phyloP scores from a whole-genome alignment of 2,329 filamentous ascomycete species.

The Microdochium bolleyi region DNA sequence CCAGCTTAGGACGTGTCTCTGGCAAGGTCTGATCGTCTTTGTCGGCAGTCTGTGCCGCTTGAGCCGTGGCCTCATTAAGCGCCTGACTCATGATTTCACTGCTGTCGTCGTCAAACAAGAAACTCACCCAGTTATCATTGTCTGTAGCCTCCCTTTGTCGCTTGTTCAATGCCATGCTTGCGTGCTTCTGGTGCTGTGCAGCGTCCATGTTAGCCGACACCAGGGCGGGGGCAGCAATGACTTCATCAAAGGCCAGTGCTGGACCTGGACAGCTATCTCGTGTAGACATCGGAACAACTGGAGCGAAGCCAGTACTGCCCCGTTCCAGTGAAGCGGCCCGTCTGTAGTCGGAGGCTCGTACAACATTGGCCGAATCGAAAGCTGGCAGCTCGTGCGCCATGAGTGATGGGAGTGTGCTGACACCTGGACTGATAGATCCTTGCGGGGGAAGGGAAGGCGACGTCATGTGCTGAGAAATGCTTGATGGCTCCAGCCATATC shows the following conservation, averaged over 20 bases:
- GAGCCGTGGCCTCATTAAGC: neutral
- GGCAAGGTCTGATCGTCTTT: neutral
- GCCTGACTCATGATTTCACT: neutral
- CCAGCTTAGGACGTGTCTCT: neutral
- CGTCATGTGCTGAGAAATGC: neutral
- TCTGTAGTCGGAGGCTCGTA: neutral
- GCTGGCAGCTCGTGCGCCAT: neutral
- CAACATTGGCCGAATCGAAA: neutral
- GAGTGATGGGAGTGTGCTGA: neutral
- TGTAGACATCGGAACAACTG: no score
- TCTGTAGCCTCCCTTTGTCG: neutral
- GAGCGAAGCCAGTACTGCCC: neutral
- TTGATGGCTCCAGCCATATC: neutral
- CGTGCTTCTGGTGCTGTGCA: neutral
- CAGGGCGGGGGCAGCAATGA: neutral
- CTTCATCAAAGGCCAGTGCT: neutral
- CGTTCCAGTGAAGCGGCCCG: neutral
- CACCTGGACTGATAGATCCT: neutral
- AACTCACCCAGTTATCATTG: neutral
- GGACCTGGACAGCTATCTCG: no score
- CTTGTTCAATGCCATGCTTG: neutral
- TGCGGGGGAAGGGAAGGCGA: neutral
- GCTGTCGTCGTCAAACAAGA: neutral
- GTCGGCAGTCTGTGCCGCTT: neutral
- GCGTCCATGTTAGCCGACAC: neutral